Evolutionary conservation across 2,329 filamentous ascomycete species (phyloP).

Genomic region (Colletotrichum euphorbiae): DNA sequence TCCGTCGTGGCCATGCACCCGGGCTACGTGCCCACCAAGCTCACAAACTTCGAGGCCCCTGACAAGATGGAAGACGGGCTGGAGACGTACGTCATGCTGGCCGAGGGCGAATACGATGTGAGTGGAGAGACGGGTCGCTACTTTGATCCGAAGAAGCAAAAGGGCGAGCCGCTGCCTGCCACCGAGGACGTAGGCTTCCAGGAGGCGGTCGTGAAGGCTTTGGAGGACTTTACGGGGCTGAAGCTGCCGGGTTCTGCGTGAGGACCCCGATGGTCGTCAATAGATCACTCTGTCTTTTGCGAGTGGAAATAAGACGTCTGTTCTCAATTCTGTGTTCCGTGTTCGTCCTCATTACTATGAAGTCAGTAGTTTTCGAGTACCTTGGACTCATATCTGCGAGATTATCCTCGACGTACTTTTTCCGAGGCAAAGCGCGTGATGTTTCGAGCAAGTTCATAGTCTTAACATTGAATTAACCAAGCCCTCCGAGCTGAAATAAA

Average conservation of each 20-base stretch:
- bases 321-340: neutral
- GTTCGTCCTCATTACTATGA: neutral
- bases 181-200: conserved; percentile 38
- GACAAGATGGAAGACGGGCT: conserved; percentile 40
- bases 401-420: neutral
- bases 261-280: neutral
- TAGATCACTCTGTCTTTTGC: neutral
- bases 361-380: neutral
- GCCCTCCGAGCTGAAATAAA: neutral
- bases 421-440: neutral
- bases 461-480: neutral
- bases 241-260: conserved; percentile 29
- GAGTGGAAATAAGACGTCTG: neutral
- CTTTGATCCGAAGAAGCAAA: conserved; percentile 41
- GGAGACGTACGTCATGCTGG: conserved; percentile 40
- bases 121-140: conserved; percentile 38
- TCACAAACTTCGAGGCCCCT: conserved; percentile 30
- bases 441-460: neutral
- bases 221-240: conserved; percentile 38
- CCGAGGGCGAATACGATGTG: conserved; percentile 41
- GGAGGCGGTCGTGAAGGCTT: conserved; percentile 39
- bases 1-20: conserved; percentile 42
- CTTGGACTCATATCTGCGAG: neutral
- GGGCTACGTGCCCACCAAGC: conserved; percentile 43
- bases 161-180: conserved; percentile 32